Evolutionary conservation across 768 basidiomycete species (phyloP).

Genomic region (Coprinopsis marcescibilis): DNA sequence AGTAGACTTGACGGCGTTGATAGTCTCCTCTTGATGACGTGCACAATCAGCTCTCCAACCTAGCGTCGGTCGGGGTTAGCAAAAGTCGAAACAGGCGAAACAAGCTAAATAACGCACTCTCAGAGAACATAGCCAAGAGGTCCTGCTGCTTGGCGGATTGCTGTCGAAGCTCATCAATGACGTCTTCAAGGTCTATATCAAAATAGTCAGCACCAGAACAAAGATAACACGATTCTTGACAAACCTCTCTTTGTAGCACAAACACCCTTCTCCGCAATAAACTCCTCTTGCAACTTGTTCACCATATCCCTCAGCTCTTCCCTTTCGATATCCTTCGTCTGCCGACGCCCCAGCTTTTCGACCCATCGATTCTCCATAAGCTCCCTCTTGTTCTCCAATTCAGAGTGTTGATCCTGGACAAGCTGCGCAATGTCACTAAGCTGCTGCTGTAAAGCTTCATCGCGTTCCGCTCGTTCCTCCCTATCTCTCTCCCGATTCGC

Average conservation of each 20-base stretch:
- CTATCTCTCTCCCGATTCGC: slow-evolving; percentile 59
- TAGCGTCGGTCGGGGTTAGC: slow-evolving; percentile 22
- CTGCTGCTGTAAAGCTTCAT: slow-evolving; percentile 54
- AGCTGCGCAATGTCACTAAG: slow-evolving; percentile 68
- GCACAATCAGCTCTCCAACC: slow-evolving; percentile 65
- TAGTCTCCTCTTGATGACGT: slow-evolving; percentile 60
- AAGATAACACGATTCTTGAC: slow-evolving; percentile 16
- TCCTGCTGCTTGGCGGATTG: slow-evolving; percentile 60
- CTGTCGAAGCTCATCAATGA: slow-evolving; percentile 51
- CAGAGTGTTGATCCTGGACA: slow-evolving; percentile 60
- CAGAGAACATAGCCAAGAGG: slow-evolving; percentile 46
- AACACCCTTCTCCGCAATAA: slow-evolving; percentile 47
- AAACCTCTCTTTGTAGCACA: slow-evolving; percentile 52
- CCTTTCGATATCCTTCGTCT: slow-evolving; percentile 52
- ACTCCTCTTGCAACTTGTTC: slow-evolving; percentile 48
- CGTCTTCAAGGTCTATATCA: slow-evolving; percentile 47
- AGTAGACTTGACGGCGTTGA: slow-evolving; percentile 62
- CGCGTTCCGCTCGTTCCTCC: slow-evolving; percentile 51
- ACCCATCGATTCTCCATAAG: slow-evolving; percentile 57
- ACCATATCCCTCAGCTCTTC: slow-evolving; percentile 59
- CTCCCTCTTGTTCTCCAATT: slow-evolving; percentile 53
- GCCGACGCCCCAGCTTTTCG: slow-evolving; percentile 54
- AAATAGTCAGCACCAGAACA: slow-evolving; percentile 12
- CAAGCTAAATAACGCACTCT: slow-evolving; percentile 38
- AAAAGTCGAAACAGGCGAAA: background rate